Conservation (phyloP, 352 stramenopile genomes). For the Peronospora belbahrii region DNA sequence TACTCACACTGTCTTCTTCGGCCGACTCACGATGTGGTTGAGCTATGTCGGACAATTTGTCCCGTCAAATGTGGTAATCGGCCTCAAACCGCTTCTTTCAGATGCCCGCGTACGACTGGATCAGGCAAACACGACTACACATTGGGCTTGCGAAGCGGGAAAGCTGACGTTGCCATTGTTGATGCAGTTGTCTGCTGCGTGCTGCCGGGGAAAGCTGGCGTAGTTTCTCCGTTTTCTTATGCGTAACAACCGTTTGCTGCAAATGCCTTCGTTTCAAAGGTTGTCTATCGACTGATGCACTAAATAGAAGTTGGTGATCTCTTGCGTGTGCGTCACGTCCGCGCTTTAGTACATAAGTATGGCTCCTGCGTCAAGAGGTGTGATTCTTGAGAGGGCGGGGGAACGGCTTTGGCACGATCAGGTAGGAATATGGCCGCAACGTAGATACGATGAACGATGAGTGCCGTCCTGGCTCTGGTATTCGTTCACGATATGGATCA, state of each 20-base stretch:
- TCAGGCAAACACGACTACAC: slow-evolving; percentile 55
- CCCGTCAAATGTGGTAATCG: slow-evolving; percentile 41
- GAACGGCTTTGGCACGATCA: too few species aligned
- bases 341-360: slow-evolving; percentile 6
- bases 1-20: slow-evolving; percentile 39
- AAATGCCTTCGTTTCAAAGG: slow-evolving; percentile 9
- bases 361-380: not conserved
- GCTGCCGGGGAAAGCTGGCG: not conserved
- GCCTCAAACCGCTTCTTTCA: slow-evolving; percentile 57
- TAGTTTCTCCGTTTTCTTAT: slow-evolving; percentile 11
- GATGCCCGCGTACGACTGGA: slow-evolving; percentile 58
- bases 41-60: slow-evolving; percentile 47
- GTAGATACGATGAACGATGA: slow-evolving; percentile 18
- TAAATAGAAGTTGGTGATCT: slow-evolving; percentile 4
- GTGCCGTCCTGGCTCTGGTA: slow-evolving; percentile 15
- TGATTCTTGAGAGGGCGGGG: slow-evolving; percentile 5
- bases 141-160: slow-evolving; percentile 22
- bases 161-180: slow-evolving; percentile 2
- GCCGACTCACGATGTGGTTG: slow-evolving; percentile 38
- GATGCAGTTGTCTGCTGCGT: slow-evolving; percentile 1
- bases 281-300: not conserved
- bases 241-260: slow-evolving; percentile 2
- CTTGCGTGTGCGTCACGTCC: not conserved
- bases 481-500: slow-evolving; percentile 9
- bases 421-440: too few species aligned